Percentiles rank a stretch among this genome's conserved stretches.
Conservation (phyloP, 495 filamentous ascomycete species). For the Polyplosphaeria fusca region DNA sequence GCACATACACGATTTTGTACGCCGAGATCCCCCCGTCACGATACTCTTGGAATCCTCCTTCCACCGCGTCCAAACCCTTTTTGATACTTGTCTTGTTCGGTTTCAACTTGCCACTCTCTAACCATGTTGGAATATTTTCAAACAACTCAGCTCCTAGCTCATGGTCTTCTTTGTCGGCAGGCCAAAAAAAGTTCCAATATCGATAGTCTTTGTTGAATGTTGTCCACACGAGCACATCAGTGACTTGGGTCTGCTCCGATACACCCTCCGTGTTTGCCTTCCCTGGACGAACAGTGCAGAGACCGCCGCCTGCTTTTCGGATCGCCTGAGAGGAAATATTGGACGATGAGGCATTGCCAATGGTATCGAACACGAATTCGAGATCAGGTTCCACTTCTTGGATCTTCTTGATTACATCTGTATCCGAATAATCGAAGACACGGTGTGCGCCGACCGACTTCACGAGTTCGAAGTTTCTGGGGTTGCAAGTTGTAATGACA, state of each 20-base stretch:
- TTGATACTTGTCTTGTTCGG: conserved; percentile 24
- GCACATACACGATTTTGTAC: conserved; percentile 39
- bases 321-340: conserved; percentile 23
- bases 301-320: conserved; percentile 3
- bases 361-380: conserved; percentile 37
- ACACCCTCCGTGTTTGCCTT: conserved; percentile 39
- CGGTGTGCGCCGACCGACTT: conserved; percentile 1
- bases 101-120: conserved; percentile 32
- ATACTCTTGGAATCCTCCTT: conserved; percentile 36
- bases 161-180: conserved; percentile 36
- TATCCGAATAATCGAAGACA: conserved; percentile 21
- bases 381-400: conserved; percentile 15
- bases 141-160: conserved; percentile 37
- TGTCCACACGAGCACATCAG: conserved; percentile 42
- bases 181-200: conserved; percentile 37
- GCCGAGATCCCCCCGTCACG: conserved; percentile 35
- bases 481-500: background rate
- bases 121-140: conserved; percentile 34
- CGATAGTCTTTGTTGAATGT: conserved; percentile 40
- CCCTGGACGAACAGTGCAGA: conserved; percentile 41
- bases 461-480: background rate
- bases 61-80: conserved; percentile 27
- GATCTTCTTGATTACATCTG: conserved; percentile 29
- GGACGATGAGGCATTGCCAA: conserved; percentile 35
- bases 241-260: conserved; percentile 23